Evolutionary conservation across 345 rosid genomes (phyloP), one percentile per base, ranked within the genome.

Genomic region (Eucalyptus microcorys): DNA sequence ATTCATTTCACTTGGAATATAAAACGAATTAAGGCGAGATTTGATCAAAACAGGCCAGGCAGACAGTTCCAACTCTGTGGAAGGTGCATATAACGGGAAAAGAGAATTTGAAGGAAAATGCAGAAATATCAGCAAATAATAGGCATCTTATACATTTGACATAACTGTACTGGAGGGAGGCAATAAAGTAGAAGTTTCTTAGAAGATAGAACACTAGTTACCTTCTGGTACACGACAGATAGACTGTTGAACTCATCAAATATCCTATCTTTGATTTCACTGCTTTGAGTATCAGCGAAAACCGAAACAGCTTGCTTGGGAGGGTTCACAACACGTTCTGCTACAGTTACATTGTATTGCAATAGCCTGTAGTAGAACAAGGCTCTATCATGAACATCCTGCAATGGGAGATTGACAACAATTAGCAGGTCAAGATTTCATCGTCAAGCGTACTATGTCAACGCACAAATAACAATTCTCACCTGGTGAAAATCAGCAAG

Each of bases 311-410:
- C 98, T 94, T 98, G 98, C 91, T 98, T 97, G 89, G 99, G 99
- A 90, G 98, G 99, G 91, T 97, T 97, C 89, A 96, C 98, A 11
- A 95, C 96, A 87, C 93, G 92, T 91, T 96, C 98, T 88, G 99
- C 98, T 49, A 93, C 94, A 37, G 98, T 93, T 89, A 95, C 95
- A 90, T 96, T 90, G 86, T 95, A 81, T 87, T 94, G 97, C 93
- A 98, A 93, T 91, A 97, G 96, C 93, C 99, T 96, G 91, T 95
- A 96, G 94, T 98, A 98, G 95, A 98, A 96, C 90, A 98, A 92
- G 93, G 99, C 99, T 92, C 99, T 93, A 89, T 98, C 99, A 91
- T 98, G 99, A 93, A 98, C 99, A 94, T 98, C 99, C 99, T 98
- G 96, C 91, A 91, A 89, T 88, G 24, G 52, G 30, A 79, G 16